Conservation (phyloP, 1,284 basidiomycete species). For the Mycena sp. region DNA sequence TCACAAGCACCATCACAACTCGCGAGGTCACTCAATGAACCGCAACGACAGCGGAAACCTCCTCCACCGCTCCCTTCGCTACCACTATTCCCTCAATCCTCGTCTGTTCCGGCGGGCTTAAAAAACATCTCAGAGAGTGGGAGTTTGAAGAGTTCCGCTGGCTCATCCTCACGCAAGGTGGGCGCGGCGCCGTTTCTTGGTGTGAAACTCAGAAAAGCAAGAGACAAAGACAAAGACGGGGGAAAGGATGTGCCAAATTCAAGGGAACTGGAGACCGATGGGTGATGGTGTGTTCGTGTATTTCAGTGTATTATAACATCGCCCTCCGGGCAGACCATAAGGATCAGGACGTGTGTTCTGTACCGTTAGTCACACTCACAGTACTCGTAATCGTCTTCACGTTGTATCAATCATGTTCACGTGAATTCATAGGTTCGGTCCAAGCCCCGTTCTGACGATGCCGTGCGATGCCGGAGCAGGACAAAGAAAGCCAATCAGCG, state of each 20-base stretch:
- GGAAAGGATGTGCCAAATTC: neutral
- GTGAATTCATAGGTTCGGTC: too few species aligned
- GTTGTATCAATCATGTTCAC: too few species aligned
- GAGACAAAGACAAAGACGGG: slow-evolving; percentile 12
- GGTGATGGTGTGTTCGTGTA: neutral
- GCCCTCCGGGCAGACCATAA: too few species aligned
- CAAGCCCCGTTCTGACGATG: too few species aligned
- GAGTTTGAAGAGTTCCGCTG: slow-evolving; percentile 4
- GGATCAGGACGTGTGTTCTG: too few species aligned
- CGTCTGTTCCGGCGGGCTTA: neutral
- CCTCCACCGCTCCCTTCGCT: slow-evolving; percentile 19
- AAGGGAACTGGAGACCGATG: neutral
- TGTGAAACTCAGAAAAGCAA: slow-evolving; percentile 24
- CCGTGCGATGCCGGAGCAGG: too few species aligned
- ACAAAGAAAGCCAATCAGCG: too few species aligned
- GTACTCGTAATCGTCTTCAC: too few species aligned
- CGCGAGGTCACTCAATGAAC: slow-evolving; percentile 6
- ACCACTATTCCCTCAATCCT: neutral
- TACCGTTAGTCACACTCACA: too few species aligned
- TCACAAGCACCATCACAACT: neutral
- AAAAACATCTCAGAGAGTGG: slow-evolving; percentile 6
- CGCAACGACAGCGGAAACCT: slow-evolving; percentile 19
- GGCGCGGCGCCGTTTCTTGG: slow-evolving; percentile 10
- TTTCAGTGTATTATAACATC: neutral
- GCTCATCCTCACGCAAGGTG: neutral